Conservation (phyloP, 148 eudicot genomes). For the Selenicereus undatus region DNA sequence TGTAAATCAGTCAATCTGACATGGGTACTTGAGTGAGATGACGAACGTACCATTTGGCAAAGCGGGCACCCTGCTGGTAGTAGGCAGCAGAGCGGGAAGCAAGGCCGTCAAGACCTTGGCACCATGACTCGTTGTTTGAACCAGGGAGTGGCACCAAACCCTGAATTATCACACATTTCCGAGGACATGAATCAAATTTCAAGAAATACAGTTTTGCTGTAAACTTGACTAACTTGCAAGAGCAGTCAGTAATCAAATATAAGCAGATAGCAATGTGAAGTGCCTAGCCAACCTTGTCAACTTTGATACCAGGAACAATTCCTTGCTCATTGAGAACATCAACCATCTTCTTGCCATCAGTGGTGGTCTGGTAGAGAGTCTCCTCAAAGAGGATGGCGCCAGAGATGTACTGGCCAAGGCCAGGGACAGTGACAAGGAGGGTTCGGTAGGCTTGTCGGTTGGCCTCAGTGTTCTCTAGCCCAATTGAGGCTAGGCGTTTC, state of each 20-base stretch:
- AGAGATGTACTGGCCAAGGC: slow-evolving; percentile 73
- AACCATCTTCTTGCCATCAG: slow-evolving; percentile 78
- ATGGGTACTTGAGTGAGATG: not conserved
- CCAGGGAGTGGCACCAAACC: slow-evolving; percentile 92
- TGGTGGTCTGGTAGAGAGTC: slow-evolving; percentile 83
- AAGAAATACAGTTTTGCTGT: not conserved
- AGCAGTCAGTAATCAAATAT: not conserved
- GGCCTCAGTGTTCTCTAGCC: slow-evolving; percentile 92
- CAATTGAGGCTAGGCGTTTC: slow-evolving; percentile 81
- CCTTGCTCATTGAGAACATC: slow-evolving; percentile 73
- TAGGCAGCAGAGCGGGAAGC: slow-evolving; percentile 92
- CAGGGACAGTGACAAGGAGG: slow-evolving; percentile 67
- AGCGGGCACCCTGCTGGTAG: slow-evolving; percentile 96
- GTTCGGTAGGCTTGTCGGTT: slow-evolving; percentile 91
- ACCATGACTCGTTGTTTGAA: slow-evolving; percentile 85
- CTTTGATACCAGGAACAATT: slow-evolving; percentile 89
- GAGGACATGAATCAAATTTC: slow-evolving; percentile 1
- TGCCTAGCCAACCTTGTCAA: slow-evolving; percentile 58
- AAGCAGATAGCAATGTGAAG: not conserved
- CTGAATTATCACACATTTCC: slow-evolving; percentile 28
- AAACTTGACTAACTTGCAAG: not conserved
- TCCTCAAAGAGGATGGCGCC: slow-evolving; percentile 96
- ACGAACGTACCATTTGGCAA: slow-evolving; percentile 74
- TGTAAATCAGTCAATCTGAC: not conserved
- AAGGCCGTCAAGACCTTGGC: slow-evolving; percentile 96